These are phyloP conservation scores for Margaritispora aquatica DNA, from an alignment of 495 filamentous ascomycete genomes.

Conservation along the genomic window DNA sequence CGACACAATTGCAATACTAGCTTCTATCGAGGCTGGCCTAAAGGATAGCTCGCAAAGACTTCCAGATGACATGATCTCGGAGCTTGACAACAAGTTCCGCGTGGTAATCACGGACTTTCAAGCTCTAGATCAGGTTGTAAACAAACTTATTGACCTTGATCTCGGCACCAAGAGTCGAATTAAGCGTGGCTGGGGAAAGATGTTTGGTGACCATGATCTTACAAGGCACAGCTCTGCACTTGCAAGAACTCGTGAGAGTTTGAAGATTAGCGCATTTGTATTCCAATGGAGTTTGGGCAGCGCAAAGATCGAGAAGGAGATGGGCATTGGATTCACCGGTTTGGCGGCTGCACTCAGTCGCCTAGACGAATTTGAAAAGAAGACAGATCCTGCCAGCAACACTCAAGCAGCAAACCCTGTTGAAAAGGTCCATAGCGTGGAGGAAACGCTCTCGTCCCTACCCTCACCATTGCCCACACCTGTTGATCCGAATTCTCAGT, in stretches of 20 bases:
- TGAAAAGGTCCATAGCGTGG: background rate
- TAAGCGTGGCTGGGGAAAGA: slow-evolving; percentile 42
- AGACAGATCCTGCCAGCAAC: background rate
- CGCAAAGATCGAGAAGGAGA: slow-evolving; percentile 31
- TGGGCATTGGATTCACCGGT: slow-evolving; percentile 41
- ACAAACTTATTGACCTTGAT: slow-evolving; percentile 29
- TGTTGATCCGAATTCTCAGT: background rate
- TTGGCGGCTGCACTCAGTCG: slow-evolving; percentile 39
- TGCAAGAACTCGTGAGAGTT: slow-evolving; percentile 30
- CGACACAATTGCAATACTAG: background rate
- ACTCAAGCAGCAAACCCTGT: background rate
- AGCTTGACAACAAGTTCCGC: slow-evolving; percentile 45
- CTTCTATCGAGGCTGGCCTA: slow-evolving; percentile 1
- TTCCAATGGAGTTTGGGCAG: slow-evolving; percentile 40
- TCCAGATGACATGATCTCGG: slow-evolving; percentile 38
- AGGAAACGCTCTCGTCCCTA: background rate
- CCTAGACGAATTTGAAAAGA: slow-evolving; percentile 25
- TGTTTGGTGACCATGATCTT: slow-evolving; percentile 37
- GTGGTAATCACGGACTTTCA: slow-evolving; percentile 39
- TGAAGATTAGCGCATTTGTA: slow-evolving; percentile 37
- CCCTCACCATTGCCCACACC: background rate
- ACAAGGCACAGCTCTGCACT: slow-evolving; percentile 35
- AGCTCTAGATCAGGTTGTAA: slow-evolving; percentile 41
- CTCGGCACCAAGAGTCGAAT: slow-evolving; percentile 38
- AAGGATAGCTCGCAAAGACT: slow-evolving; percentile 29